Base-by-base conservation (phyloP, 225 moss, liverwort and hornwort genomes). In the Antitrichia curtipendula region DNA sequence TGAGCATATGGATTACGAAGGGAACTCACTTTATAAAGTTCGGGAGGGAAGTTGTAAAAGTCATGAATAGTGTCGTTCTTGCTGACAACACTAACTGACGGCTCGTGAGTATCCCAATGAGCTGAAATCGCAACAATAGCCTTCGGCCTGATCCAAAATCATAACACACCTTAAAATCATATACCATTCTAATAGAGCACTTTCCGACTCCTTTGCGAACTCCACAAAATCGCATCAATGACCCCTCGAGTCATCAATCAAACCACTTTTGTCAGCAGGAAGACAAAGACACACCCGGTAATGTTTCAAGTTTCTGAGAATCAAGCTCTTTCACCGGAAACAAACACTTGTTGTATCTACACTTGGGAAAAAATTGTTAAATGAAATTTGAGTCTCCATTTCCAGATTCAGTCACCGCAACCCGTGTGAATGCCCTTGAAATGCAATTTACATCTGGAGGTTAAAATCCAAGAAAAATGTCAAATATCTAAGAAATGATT, bases 41-140 rank as follows among this genome's bases (percentile, higher is more conserved):
- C 90, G 36, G 34, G 91, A 59, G 96, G 96, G 70, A 97, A 97
- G 62, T 88, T 88, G n/a, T 95, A 95, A 78, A 96, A 98, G 84
- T 98, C 97, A 82, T 95, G 72, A 45, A 98, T 93, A 45, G 95
- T 95, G 73, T 49, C 73, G 64, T 94, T 92, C 69, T 85, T 91
- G 59, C 66, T 91, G 57, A 89, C 88, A 54, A 89, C 88, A 84
- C 80, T 93, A 45, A 97, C 95, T 62, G 92, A 85, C 29, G 98
- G 97, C 57, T 93, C 95, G 7, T 28, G 56, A 61, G 95, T 97
- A 78, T 97, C 91, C 98, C 98, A 97, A 78, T 97, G 98, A 75
- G 93, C 97, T 36, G 97, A 98, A 64, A 98, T 87, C 14, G 90
- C 91, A 32, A 98, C 73, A 78, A 98, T 91, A 75, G 95, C 98